These are phyloP conservation scores for Xylariaceae sp. DNA, from an alignment of 2,329 filamentous ascomycete genomes.

Conservation along the genomic window DNA sequence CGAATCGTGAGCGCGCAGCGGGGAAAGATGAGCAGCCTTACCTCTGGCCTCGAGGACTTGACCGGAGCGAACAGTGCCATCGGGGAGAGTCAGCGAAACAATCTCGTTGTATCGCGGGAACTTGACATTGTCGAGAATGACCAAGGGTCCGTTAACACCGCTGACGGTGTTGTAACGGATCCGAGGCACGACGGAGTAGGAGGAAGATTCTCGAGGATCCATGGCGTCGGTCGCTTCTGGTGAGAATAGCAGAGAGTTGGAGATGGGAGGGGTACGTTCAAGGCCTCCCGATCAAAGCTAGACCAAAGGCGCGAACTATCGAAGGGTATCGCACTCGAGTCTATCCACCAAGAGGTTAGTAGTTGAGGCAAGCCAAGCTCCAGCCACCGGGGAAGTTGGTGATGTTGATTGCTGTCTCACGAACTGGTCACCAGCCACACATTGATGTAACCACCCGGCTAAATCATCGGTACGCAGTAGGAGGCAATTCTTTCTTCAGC, in stretches of 20 bases:
- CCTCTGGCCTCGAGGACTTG: conserved; percentile 97
- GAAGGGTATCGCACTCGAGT: not conserved
- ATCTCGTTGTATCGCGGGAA: conserved; percentile 97
- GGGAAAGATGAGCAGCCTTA: conserved; percentile 37
- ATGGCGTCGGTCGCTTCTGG: conserved; percentile 23
- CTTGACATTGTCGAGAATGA: conserved; percentile 99
- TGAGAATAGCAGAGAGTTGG: conserved; percentile 1
- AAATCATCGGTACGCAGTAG: not conserved
- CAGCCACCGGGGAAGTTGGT: conserved; percentile 7
- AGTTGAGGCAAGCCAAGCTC: not conserved
- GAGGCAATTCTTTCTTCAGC: conserved; percentile 1
- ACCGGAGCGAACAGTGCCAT: conserved; percentile 88
- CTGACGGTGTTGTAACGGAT: conserved; percentile 97
- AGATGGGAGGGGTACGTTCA: conserved; percentile 5
- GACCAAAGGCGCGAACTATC: conserved; percentile 4
- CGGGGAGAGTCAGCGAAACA: conserved; percentile 88
- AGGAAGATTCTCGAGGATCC: conserved; percentile 55
- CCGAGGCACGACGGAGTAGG: conserved; percentile 55
- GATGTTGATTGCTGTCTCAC: conserved; percentile 8
- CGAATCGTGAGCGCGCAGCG: not conserved
- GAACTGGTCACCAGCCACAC: conserved; percentile 14
- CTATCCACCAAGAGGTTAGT: not conserved
- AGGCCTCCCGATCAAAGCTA: conserved; percentile 10
- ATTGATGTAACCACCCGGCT: not conserved
- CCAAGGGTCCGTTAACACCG: conserved; percentile 94